Base-by-base conservation (phyloP, 2,329 filamentous ascomycete genomes). In the Aspergillus sp. region DNA sequence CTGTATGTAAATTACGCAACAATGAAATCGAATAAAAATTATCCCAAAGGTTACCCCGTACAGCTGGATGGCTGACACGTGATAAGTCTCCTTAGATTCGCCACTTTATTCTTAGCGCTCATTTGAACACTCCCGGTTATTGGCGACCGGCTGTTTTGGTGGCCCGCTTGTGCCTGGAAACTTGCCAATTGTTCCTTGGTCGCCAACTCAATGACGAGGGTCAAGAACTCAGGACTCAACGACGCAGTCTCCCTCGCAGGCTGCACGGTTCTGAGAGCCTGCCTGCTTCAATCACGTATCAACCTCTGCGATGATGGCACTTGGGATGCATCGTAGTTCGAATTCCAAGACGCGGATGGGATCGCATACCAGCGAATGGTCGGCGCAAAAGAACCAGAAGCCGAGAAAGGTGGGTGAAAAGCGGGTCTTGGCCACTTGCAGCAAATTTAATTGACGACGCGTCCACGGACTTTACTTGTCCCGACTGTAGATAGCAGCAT, bases 51-150 rank as follows among this genome's bases (percentile, higher is more conserved):
- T 17, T 41, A 41, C 19, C 2, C 19, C 19, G 19, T 19, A 19
- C 25, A 34, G 54, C 19, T 19, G 15, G 17, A 45, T 31, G 46
- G 9, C 11, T 28, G 2, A 41, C 63, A 65, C 60, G 60, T 63
- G 63, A 62, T 57, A 28, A 6, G 43, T 17, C 41, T 41, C 41
- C 51, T 51, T 49, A n/a, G n/a, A 55, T 49, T 61, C 50, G 63
- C 63, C 63, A 65, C 63, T 60, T 60, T 65, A 65, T 63, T 65
- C 52, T 65, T 63, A 61, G 63, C 22, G 46, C 30, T 54, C 41
- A 45, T 51, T 53, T 50, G 50, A 47, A 45, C 6, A 15, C 11
- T n/a, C 17, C 7, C 7, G 19, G 25, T 49, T 41, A 61, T 50
- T 61, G 57, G 60, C 38, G 31, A 15, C 8, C 31, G n/a, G 38